Base-by-base conservation (phyloP, 768 basidiomycete species). In the Sutorius australiensis region DNA sequence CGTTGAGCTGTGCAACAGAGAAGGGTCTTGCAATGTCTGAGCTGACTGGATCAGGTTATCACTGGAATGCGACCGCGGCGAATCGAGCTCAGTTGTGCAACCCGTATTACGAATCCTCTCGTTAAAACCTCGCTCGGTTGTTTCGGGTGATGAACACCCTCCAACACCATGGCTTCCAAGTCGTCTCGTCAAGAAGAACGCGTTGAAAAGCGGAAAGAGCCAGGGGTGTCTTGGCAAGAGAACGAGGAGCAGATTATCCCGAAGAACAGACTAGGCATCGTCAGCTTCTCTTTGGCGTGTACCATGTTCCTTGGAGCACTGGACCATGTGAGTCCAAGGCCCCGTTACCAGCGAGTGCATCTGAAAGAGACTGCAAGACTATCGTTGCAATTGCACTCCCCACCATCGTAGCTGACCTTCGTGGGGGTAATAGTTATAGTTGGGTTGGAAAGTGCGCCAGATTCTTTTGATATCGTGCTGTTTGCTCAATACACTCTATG, bases 311-410 rank as follows among this genome's bases (percentile, higher is more conserved):
- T 63, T 51, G 79, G 78, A 31, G 80, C 81, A 1, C 66, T 84
- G 45, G 83, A 84, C 63, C 80, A 83, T 69, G 83, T 82, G 53
- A 28, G 57, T 48, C 1, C 13, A 8, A 58, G 9, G 36, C 32
- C 13, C 24, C 10, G 19, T 37, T 34, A n/a, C 33, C 28, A 33
- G 13, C 12, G 13, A n/a, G 8, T 34, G 33, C n/a, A 11, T 12
- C 44, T 31, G 19, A 50, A 30, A 16, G 34, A 49, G 52, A 31
- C 19, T 28, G 19, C 11, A 45, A 83, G 81, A 82, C 80, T 10
- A 83, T 84, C 51, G 79, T 87, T 24, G 79, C 84, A 10, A 88
- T 85, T 9, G 84, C 87, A 7, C 68, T 89, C 17, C 86, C 87
- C 2, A 87, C 84, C 1, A 88, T 89, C 40, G 82, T 86, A 19